Base-by-base conservation (phyloP, 768 basidiomycete genomes). In the Cytidiella melzeri region DNA sequence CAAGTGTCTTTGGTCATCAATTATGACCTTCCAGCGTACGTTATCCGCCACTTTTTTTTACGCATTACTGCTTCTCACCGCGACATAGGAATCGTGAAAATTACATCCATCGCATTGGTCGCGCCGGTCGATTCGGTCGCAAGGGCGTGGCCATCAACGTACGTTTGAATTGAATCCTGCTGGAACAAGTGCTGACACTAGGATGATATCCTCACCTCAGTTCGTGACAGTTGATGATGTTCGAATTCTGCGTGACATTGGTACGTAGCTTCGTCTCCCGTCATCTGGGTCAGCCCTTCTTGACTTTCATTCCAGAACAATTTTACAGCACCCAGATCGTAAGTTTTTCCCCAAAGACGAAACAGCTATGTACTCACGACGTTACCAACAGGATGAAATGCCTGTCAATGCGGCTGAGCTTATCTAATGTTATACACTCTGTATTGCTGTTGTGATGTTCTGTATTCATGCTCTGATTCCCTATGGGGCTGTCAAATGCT, bases 61-160 rank as follows among this genome's bases (percentile, higher is more conserved):
- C 13, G 13, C 25, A 27, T 39, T 20, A 21, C 12, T 40, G 36
- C 38, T 47, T 51, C 41, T 7, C 30, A 34, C 9, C 30, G 15
- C 7, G 9, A 36, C 11, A 38, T 55, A 92, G 86, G 57, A 92
- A 92, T 67, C 90, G 90, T 77, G 95, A 97, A 80, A 97, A 99
- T 69, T 99, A 99, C 73, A 97, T 99, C 58, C 96, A 99, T 74
- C 90, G 96, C 64, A 98, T 98, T 65, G 96, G 96, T 69, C 92
- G 96, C 54, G 96, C 94, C 51, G 96, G 96, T 64, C 92, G 96
- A 51, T 98, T 98, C 73, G 96, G 96, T 59, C 79, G 96, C 60
- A 99, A 99, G 73, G 96, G 95, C 77, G 96, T 98, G 53, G 96
- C 96, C 39, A 98, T 99, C 72, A 99, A 98, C 70, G 94, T 96